phyloP scores from a whole-genome alignment of 345 rosid genomes.

The Camelina sativa region DNA sequence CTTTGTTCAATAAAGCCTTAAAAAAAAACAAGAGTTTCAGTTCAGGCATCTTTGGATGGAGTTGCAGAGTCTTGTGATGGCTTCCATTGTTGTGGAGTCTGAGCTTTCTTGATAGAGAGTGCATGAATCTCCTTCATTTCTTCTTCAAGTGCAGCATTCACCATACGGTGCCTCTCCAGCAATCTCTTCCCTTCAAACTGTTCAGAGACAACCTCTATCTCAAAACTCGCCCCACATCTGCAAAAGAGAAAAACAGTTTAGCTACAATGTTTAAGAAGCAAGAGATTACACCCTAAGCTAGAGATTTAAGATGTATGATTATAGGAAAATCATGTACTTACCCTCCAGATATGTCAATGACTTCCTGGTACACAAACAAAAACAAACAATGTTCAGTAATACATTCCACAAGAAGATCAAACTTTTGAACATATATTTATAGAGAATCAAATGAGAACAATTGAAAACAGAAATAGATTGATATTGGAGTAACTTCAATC shows the following conservation, averaged over 20 bases:
- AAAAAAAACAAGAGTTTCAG: constrained; percentile 1
- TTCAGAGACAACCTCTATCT: constrained; percentile 68
- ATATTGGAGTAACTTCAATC: background rate
- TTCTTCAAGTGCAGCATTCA: constrained; percentile 79
- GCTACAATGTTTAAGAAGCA: constrained; percentile 1
- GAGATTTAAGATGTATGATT: background rate
- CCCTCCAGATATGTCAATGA: constrained; percentile 97
- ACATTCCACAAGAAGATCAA: background rate
- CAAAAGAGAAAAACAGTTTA: background rate
- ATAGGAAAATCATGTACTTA: constrained; percentile 35
- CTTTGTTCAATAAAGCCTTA: background rate
- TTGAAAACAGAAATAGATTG: background rate
- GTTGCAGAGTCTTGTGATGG: constrained; percentile 54
- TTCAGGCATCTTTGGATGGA: constrained; percentile 33
- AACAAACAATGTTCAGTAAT: constrained; percentile 1
- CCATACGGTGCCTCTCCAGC: constrained; percentile 87
- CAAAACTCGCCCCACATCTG: constrained; percentile 94
- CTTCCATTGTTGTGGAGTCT: constrained; percentile 81
- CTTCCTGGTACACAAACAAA: constrained; percentile 62
- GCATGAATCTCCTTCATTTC: constrained; percentile 97
- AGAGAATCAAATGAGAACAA: background rate
- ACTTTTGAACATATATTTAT: background rate
- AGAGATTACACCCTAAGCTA: background rate
- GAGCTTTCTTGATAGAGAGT: constrained; percentile 84
- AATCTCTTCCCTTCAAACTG: constrained; percentile 89